Evolutionary conservation across 2,329 filamentous ascomycete genomes (phyloP).

Genomic region (Pseudocercospora vitis): DNA sequence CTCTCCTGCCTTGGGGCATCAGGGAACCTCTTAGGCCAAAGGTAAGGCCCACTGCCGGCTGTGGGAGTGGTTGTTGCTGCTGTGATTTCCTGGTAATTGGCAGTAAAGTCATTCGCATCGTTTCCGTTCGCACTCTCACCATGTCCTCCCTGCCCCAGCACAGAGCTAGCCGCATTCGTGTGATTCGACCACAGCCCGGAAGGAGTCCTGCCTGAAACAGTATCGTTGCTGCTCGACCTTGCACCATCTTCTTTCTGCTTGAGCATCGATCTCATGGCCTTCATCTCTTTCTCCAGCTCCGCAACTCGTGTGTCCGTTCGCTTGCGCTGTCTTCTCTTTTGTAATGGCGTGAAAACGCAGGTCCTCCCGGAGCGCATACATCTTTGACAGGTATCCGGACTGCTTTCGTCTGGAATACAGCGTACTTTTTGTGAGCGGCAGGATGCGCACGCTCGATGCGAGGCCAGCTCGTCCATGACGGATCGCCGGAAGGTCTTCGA

Average conservation of each 20-base stretch:
- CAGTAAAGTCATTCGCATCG: not conserved
- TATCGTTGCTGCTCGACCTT: not conserved
- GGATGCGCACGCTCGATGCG: slow-evolving; percentile 44
- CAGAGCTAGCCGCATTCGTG: slow-evolving; percentile 2
- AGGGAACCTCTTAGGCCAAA: slow-evolving; percentile 16
- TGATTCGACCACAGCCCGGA: slow-evolving; percentile 19
- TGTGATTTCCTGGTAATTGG: not conserved
- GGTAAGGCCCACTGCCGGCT: not conserved
- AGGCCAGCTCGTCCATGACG: slow-evolving; percentile 23
- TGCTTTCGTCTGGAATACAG: slow-evolving; percentile 40
- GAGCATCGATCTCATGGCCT: slow-evolving; percentile 43
- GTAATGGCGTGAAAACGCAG: slow-evolving; percentile 43
- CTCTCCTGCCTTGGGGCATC: slow-evolving; percentile 20
- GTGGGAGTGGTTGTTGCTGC: not conserved
- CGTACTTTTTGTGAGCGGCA: slow-evolving; percentile 47
- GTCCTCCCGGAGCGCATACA: slow-evolving; percentile 43
- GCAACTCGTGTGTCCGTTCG: slow-evolving; percentile 48
- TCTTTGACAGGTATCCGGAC: slow-evolving; percentile 40
- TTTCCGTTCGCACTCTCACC: not conserved
- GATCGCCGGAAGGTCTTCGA: not conserved
- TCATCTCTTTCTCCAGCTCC: slow-evolving; percentile 48
- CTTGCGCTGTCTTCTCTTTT: slow-evolving; percentile 47
- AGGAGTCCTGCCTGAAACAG: not conserved
- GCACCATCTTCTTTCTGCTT: slow-evolving; percentile 29
- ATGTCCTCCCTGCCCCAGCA: slow-evolving; percentile 8